Conservation (phyloP, 306 rosid genomes). For the Malus orientalis region DNA sequence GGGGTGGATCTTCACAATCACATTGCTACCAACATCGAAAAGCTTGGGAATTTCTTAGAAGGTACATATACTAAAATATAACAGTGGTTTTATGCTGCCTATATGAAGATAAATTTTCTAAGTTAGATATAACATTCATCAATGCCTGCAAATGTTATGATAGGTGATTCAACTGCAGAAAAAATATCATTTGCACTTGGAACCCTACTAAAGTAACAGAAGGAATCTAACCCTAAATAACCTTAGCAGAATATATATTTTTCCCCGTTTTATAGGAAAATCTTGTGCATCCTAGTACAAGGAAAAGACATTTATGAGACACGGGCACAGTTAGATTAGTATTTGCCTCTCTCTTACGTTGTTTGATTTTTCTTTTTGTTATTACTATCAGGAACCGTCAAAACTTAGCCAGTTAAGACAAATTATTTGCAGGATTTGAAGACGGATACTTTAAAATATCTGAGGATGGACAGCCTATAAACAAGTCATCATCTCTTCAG, state of each 20-base stretch:
- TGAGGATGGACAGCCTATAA: neutral
- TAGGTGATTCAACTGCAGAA: neutral
- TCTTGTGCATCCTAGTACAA: neutral
- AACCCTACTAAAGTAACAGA: neutral
- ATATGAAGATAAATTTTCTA: too few relatives aligned
- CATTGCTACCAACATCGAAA: constrained; percentile 15
- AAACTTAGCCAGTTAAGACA: neutral
- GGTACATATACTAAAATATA: neutral
- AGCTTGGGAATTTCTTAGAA: constrained; percentile 15
- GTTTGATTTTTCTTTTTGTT: neutral
- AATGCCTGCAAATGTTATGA: neutral
- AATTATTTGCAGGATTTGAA: constrained; percentile 8
- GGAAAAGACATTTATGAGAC: neutral
- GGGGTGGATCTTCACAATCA: constrained; percentile 17
- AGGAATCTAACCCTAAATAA: neutral
- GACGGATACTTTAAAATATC: constrained; percentile 10
- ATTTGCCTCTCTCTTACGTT: neutral
- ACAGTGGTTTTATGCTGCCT: neutral
- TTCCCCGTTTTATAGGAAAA: neutral
- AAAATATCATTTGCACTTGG: neutral
- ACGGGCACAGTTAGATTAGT: neutral
- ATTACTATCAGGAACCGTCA: neutral
- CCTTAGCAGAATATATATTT: neutral
- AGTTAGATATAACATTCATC: neutral
- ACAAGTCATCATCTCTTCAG: neutral